Evolutionary conservation across 345 rosid genomes (phyloP).

Genomic region (Boechera retrofracta): DNA sequence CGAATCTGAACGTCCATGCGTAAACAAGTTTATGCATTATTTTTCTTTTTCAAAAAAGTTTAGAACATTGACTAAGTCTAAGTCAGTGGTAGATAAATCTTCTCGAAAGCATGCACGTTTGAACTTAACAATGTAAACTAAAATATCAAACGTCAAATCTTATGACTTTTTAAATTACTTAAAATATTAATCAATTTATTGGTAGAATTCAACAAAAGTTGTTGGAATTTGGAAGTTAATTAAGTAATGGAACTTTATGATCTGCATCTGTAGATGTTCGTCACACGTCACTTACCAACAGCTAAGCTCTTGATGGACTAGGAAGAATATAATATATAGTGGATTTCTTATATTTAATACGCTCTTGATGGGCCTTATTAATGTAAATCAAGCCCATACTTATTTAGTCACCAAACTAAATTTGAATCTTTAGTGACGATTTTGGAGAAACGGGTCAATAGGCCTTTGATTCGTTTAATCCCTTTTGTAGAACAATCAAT

Average conservation of each 20-base stretch:
- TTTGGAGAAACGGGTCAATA: not conserved
- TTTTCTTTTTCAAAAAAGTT: too few relatives aligned
- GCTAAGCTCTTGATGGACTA: not conserved
- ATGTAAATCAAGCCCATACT: not conserved
- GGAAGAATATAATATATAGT: not conserved
- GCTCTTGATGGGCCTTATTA: not conserved
- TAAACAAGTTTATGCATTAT: too few relatives aligned
- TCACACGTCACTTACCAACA: conserved; percentile 1
- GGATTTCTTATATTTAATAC: not conserved
- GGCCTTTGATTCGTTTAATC: not conserved
- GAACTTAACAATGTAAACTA: conserved; percentile 22
- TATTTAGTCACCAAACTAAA: too few relatives aligned
- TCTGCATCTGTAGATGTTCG: not conserved
- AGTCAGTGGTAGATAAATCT: not conserved
- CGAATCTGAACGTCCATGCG: too few relatives aligned
- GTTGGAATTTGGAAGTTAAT: not conserved
- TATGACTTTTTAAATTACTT: conserved; percentile 10
- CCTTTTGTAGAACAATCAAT: too few relatives aligned
- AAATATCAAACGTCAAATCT: conserved; percentile 21
- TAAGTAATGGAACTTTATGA: conserved; percentile 1
- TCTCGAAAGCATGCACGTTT: conserved; percentile 30
- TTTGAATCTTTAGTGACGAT: not conserved
- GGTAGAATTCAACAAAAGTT: conserved; percentile 15
- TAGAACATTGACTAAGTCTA: too few relatives aligned
- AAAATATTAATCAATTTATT: not conserved